A percentile compares a stretch with the other conserved stretches of the same genome.
phyloP scores from a whole-genome alignment of 2,329 filamentous ascomycete species.

The Talaromyces marneffei region DNA sequence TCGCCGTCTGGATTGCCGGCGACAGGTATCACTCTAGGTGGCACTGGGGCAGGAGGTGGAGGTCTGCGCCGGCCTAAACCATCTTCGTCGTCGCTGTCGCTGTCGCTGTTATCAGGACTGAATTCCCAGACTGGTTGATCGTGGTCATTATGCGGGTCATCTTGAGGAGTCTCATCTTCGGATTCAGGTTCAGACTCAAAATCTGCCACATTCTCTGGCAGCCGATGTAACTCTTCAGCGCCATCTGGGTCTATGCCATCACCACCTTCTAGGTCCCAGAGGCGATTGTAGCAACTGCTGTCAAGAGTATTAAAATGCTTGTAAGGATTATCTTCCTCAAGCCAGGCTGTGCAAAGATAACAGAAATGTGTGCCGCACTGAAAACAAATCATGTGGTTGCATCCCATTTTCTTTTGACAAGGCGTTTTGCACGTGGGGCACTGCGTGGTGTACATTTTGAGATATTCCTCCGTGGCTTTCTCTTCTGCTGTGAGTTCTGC shows the following conservation, averaged over 20 bases:
- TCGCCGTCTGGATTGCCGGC: constrained; percentile 25
- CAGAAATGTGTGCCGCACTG: constrained; percentile 90
- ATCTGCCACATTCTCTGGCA: constrained; percentile 33
- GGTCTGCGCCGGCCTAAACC: constrained; percentile 22
- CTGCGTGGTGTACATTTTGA: constrained; percentile 72
- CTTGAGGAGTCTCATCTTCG: constrained; percentile 20
- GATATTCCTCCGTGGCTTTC: constrained; percentile 77
- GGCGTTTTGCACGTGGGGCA: constrained; percentile 84
- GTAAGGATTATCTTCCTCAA: constrained; percentile 76
- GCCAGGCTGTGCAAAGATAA: constrained; percentile 86
- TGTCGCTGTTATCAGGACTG: constrained; percentile 16
- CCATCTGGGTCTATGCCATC: constrained; percentile 51
- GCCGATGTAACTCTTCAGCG: constrained; percentile 37
- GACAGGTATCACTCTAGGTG: constrained; percentile 29
- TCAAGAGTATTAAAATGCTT: constrained; percentile 72
- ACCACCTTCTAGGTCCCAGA: constrained; percentile 85
- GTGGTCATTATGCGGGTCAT: constrained; percentile 19
- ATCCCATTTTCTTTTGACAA: constrained; percentile 85
- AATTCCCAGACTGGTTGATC: constrained; percentile 17
- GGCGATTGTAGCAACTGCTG: constrained; percentile 70
- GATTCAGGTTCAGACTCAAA: constrained; percentile 26
- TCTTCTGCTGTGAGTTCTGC: constrained; percentile 77
- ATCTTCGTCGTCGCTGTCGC: constrained; percentile 21
- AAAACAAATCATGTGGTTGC: constrained; percentile 95
- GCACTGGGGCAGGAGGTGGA: constrained; percentile 38